Evolutionary conservation across 2,329 filamentous ascomycete species (phyloP), one percentile per base, ranked within the genome.

Genomic region (Pseudogymnoascus sp.): DNA sequence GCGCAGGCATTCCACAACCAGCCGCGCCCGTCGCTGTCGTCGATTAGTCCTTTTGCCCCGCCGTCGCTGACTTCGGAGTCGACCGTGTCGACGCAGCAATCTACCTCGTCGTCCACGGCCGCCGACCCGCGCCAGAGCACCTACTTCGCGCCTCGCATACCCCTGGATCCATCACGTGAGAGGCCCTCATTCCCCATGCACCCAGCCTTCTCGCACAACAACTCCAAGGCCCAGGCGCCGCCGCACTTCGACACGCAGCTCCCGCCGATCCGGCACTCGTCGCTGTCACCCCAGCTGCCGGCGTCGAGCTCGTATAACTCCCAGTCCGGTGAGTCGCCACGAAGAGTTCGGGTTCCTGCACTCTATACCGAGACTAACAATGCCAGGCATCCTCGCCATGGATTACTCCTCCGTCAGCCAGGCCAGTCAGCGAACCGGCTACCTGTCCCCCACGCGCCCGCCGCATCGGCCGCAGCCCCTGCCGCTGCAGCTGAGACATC

Each of bases 101-200:
- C 72, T 2, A 65, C 68, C 21, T 62, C 61, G 12, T 72, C 71
- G 1, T 69, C 69, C 5, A 47, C 42, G 61, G 54, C 14, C 72
- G 70, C 63, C 68, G 69, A 7, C 63, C 51, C 11, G 72, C 71
- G 1, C 70, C 70, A n/a, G 40, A 47, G 11, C 42, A 47, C 65
- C 21, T 72, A 68, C 36, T 71, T 68, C 34, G 67, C 66, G 4
- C 72, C 71, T 39, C 68, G 69, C 5, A 73, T 71, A 11, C 71
- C 71, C 1, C 62, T 74, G 57, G 72, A 74, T 34, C 69, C 71
- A 2, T 64, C 69, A 26, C 47, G 70, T 3, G 72, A 73, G 14
- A 67, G 71, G 39, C 51, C 70, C 39, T 63, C 72, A 7, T 68
- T 69, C 68, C 73, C 4, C 68, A 71, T 8, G 47, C 69, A 45